Base-by-base conservation (phyloP, 169 alveolate species). In the Plasmodium blacklocki region DNA sequence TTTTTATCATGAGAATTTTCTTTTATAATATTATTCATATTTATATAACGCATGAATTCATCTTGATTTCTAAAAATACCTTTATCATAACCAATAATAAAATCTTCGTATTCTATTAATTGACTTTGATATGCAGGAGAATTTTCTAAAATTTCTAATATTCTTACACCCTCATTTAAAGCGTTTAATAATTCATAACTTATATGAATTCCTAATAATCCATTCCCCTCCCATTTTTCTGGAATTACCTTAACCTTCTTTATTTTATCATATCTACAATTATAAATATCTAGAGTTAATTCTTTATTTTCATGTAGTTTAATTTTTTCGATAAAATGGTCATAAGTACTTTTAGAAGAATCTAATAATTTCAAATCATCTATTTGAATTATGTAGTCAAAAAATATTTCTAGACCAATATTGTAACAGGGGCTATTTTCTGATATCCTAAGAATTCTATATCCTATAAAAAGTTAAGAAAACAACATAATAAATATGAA, bases 151-250 rank as follows among this genome's bases (percentile, higher is more conserved):
- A 93, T 92, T 1, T 85, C 75, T 43, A 93, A 67, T 47, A 94
- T 91, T 18, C 88, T 78, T 6, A 85, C 88, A 3, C 96, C 96
- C 86, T 94, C 95, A 59, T 93, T 89, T 93, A 94, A 73, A 11
- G 95, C 94, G 50, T 88, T 93, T 45, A 91, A 85, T 19, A 58
- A 86, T 23, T 89, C 94, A 43, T 83, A 94, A 29, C 85, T 88
- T 58, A 94, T 93, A 18, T 94, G 78, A 26, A 93, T 88, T 3
- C 96, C 96, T 68, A 94, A 59, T 6, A 94, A 76, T 23, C 96
- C 96, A 18, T 86, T 88, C 21, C 96, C 96, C 7, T 92, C 88
- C 96, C 96, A 94, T 73, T 90, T 94, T 47, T 80, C 89, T 11
- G 96, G 96, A n/a, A 43, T 73, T 12, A 94, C 85, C 39, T 78